These are phyloP conservation scores for Polytrichum commune DNA, from an alignment of 225 moss, liverwort and hornwort genomes.

Conservation along the genomic window DNA sequence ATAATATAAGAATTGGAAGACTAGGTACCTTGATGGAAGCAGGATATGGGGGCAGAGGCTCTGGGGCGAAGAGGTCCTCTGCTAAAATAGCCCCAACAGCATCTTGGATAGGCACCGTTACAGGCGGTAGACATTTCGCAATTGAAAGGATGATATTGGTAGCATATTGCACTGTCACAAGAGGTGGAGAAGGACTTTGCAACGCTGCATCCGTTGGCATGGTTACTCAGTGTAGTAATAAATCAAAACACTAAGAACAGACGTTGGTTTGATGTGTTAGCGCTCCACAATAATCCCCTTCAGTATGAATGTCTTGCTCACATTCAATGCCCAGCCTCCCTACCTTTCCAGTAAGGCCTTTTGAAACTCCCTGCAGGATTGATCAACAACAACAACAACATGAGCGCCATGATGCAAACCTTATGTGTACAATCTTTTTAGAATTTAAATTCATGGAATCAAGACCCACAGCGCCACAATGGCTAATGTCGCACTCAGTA, in stretches of 20 bases:
- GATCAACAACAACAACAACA: too few relatives aligned
- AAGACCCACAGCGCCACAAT: too few relatives aligned
- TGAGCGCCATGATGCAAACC: too few relatives aligned
- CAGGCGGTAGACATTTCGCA: constrained; percentile 50
- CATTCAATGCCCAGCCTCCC: too few relatives aligned
- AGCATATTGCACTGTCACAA: constrained; percentile 81
- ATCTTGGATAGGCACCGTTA: constrained; percentile 54
- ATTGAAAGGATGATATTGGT: constrained; percentile 58
- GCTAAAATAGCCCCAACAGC: constrained; percentile 70
- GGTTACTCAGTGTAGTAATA: constrained; percentile 5
- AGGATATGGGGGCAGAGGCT: constrained; percentile 84
- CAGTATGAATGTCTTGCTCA: too few relatives aligned
- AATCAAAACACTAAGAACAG: neutral
- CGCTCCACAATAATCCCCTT: too few relatives aligned
- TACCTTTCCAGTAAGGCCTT: too few relatives aligned
- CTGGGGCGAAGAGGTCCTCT: constrained; percentile 71
- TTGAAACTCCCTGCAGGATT: too few relatives aligned
- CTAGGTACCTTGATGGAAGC: constrained; percentile 75
- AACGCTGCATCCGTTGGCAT: constrained; percentile 25
- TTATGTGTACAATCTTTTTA: too few relatives aligned
- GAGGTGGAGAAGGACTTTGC: constrained; percentile 32
- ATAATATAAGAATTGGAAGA: neutral
- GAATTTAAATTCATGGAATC: too few relatives aligned
- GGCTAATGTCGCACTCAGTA: too few relatives aligned
- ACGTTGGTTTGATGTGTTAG: too few relatives aligned